phyloP scores from a whole-genome alignment of 148 eudicot species.

The Salicornia ramosissima region DNA sequence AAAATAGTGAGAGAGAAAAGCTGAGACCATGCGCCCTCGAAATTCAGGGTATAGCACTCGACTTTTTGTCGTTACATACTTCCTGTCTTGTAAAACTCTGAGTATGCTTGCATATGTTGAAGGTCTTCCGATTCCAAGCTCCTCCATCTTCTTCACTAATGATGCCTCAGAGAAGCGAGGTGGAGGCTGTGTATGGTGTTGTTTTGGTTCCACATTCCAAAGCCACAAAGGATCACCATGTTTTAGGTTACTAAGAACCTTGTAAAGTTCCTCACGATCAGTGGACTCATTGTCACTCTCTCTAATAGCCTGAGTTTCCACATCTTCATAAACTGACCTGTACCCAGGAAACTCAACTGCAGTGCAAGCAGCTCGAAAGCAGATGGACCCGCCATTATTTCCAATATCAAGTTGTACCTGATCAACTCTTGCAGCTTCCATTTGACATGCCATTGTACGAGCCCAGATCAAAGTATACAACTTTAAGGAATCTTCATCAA shows the following conservation, averaged over 20 bases:
- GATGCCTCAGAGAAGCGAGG: constrained; percentile 81
- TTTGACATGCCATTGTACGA: constrained; percentile 90
- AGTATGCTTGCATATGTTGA: constrained; percentile 88
- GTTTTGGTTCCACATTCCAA: constrained; percentile 55
- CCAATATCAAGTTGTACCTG: constrained; percentile 75
- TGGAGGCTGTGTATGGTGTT: constrained; percentile 81
- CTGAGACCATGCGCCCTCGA: constrained; percentile 98
- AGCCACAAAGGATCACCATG: constrained; percentile 46
- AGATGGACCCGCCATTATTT: constrained; percentile 42
- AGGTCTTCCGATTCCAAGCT: constrained; percentile 97
- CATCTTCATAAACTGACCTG: constrained; percentile 66
- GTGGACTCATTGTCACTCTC: constrained; percentile 39
- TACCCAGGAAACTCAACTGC: constrained; percentile 63
- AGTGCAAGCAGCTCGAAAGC: constrained; percentile 70
- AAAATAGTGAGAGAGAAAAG: constrained; percentile 78
- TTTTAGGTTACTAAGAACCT: constrained; percentile 47
- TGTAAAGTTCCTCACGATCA: constrained; percentile 40
- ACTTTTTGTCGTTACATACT: constrained; percentile 64
- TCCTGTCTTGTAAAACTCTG: constrained; percentile 84
- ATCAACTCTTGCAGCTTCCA: constrained; percentile 65
- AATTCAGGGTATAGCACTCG: constrained; percentile 73
- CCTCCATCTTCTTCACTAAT: constrained; percentile 84
- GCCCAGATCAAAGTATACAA: constrained; percentile 88
- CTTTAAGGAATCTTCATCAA: constrained; percentile 78
- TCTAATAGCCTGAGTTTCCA: constrained; percentile 48